phyloP scores from a whole-genome alignment of 345 rosid species.

The Citrus unshiu region DNA sequence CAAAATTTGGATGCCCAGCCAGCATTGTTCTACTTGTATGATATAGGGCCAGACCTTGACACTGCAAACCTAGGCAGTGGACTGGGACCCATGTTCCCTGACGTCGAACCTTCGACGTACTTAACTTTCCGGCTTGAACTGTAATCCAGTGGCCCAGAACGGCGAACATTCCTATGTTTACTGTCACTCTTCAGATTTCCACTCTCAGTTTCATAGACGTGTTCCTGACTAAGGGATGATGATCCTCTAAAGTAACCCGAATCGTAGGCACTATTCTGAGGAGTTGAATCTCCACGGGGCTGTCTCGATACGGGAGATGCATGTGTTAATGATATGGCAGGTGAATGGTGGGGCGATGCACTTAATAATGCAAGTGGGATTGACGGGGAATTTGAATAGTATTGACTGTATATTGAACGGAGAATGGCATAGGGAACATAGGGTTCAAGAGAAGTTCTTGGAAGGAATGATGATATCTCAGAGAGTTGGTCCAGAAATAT shows the following conservation, averaged over 20 bases:
- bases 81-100: constrained; percentile 79
- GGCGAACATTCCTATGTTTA: constrained; percentile 59
- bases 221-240: constrained; percentile 72
- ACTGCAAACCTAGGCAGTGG: constrained; percentile 91
- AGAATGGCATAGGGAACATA: constrained; percentile 82
- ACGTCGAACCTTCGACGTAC: constrained; percentile 59
- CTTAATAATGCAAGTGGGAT: constrained; percentile 46
- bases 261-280: constrained; percentile 53
- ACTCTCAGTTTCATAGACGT: constrained; percentile 39
- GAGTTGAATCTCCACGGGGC: constrained; percentile 68
- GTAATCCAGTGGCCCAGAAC: constrained; percentile 93
- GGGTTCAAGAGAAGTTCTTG: constrained; percentile 84
- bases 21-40: constrained; percentile 53
- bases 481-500: constrained; percentile 95
- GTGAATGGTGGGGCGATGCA: constrained; percentile 72
- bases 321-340: constrained; percentile 61
- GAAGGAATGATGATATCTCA: constrained; percentile 87
- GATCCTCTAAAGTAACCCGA: constrained; percentile 76
- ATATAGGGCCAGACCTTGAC: constrained; percentile 93
- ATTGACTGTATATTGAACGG: constrained; percentile 85
- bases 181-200: constrained; percentile 46
- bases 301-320: constrained; percentile 71
- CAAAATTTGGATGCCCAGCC: constrained; percentile 1
- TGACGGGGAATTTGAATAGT: constrained; percentile 71
- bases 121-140: constrained; percentile 73